Conservation (phyloP, 768 basidiomycete genomes). For the Pleurotus ostreatus region DNA sequence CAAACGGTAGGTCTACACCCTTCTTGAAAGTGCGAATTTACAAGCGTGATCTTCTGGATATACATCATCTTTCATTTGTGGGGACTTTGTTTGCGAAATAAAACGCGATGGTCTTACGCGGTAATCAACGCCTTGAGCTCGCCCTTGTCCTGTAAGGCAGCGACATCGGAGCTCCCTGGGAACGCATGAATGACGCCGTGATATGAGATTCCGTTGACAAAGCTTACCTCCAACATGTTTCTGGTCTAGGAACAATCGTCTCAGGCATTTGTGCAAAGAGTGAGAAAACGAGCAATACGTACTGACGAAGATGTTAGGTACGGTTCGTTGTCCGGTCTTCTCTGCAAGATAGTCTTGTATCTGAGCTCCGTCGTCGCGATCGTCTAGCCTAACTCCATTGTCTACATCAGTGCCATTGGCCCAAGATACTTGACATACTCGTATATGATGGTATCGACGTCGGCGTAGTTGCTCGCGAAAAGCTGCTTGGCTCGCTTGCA, state of each 20-base stretch:
- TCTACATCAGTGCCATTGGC: background rate
- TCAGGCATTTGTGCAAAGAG: background rate
- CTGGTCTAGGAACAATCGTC: slow-evolving; percentile 2
- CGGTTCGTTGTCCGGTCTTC: slow-evolving; percentile 49
- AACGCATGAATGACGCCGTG: background rate
- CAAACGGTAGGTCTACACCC: no score
- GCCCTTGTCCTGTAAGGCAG: background rate
- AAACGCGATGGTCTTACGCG: background rate
- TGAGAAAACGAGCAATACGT: slow-evolving; percentile 15
- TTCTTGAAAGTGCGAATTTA: background rate
- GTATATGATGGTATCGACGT: slow-evolving; percentile 21
- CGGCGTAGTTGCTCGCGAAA: slow-evolving; percentile 21
- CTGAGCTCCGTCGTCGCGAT: slow-evolving; percentile 34
- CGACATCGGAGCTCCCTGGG: background rate
- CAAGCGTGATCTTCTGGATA: background rate
- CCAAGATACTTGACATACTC: slow-evolving; percentile 25
- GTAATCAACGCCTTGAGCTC: background rate
- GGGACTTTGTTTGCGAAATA: background rate
- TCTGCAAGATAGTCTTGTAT: slow-evolving; percentile 49
- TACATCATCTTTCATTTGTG: background rate
- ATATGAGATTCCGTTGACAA: background rate
- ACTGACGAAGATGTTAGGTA: slow-evolving; percentile 63
- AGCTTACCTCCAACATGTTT: slow-evolving; percentile 8
- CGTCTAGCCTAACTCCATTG: slow-evolving; percentile 33
- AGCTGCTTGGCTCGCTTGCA: slow-evolving; percentile 32